Evolutionary conservation across 2,329 filamentous ascomycete genomes (phyloP), one percentile per base, ranked within the genome.

Genomic region (Diaporthe vexans): DNA sequence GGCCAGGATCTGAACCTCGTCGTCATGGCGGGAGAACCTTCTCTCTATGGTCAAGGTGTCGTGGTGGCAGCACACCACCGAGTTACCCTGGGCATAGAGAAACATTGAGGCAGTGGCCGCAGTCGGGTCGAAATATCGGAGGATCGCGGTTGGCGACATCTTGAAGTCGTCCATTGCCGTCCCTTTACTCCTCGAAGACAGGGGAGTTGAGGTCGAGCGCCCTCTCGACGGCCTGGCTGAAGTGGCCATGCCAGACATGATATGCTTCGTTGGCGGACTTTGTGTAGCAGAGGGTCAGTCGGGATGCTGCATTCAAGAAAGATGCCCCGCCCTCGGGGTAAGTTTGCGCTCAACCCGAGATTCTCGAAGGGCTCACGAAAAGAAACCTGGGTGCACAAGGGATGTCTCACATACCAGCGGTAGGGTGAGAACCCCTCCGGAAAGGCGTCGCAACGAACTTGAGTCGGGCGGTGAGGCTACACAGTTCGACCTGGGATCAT

Each of bases 71-170:
- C 95, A 97, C 33, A 98, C 88, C 74, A 99, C 92, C 9, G 92
- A 91, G 71, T 92, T 92, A 43, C 94, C 94, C 82, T 98, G 90
- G 33, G 95, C 92, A 83, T 97, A 98, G 35, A 99, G 89, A 77
- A 99, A 93, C 86, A 97, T 94, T 33, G 95, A 94, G 2, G 94
- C 94, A 6, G 97, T 98, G 40, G 97, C 95, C 24, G 95, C 95
- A 82, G 94, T 97, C 74, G 97, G 94, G 79, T 97, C 94, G 78
- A 98, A 95, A 76, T 91, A 89, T 78, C 86, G 88, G 76, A 86
- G 81, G 33, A 88, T 83, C 71, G 86, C 83, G 72, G 83, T 85
- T 57, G 87, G 81, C 73, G 88, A 85, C 86, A 90, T 87, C 73
- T 85, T 84, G 79, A 88, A 88, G 79, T 91, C 88, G 81, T 86